Base-by-base conservation (phyloP, 805 yeast species). In the Danielia oregonensis region DNA sequence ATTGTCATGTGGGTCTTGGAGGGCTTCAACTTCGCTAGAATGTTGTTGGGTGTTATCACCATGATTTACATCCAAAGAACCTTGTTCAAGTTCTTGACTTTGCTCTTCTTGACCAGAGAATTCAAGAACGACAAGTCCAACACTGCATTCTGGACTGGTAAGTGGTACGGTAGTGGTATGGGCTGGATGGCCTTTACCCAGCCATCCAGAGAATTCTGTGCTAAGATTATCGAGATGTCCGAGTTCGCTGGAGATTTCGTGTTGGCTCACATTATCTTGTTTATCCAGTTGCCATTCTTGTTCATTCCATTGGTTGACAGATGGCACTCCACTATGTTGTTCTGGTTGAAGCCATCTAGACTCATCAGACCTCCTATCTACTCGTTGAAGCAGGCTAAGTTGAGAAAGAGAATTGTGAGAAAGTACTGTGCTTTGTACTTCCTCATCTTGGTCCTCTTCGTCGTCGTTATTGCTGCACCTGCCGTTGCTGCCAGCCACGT, bases 131-230 rank as follows among this genome's bases (percentile, higher is more conserved):
- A 91, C 66, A 86, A 82, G 57, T 73, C 97, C 24, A 93, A 93
- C 70, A 84, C 95, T 51, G 97, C 98, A 18, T 93, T 95, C 94
- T 93, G 99, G 99, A 86, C 96, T 39, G 99, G 99, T 75, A 89
- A 88, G 67, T 93, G 99, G 99, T 88, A 89, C 63, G 93, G 95
- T 40, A 73, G 86, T 41, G 93, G 95, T 56, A 68, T 91, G 64
- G 98, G 97, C 40, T 79, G 82, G 78, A 79, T 82, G 76, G 96
- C 97, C 14, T 77, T 85, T 74, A 82, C 97, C 22, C 97, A 91
- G 70, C 98, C 98, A 43, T 58, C 85, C 34, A 86, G 99, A 74
- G 99, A 93, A 70, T 86, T 86, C 57, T 74, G 79, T 54, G 97
- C 97, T 49, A 93, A 93, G 77, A 75, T 82, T 44, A 86, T 91